These are phyloP conservation scores for Blepharisma stoltei DNA, from an alignment of 73 alveolate genomes.

Conservation along the genomic window DNA sequence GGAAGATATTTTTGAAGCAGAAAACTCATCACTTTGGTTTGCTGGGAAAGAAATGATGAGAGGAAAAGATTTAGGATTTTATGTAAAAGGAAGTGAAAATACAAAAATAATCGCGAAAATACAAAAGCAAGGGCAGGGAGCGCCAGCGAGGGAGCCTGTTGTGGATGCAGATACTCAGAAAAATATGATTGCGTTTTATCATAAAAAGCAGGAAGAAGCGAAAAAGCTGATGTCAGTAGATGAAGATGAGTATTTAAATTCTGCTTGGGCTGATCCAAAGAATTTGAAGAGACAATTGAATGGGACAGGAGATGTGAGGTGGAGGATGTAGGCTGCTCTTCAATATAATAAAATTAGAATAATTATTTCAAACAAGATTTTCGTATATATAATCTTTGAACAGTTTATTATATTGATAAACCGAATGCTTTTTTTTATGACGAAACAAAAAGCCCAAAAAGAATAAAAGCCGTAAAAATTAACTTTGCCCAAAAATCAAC, in stretches of 20 bases:
- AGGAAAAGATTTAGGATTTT: constrained; percentile 78
- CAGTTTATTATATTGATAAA: too few species aligned
- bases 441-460: too few species aligned
- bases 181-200: constrained; percentile 89
- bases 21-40: constrained; percentile 82
- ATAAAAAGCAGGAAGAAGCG: constrained; percentile 87
- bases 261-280: constrained; percentile 95
- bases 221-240: constrained; percentile 84
- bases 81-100: constrained; percentile 88
- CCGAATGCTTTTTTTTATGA: too few species aligned
- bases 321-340: constrained; percentile 41
- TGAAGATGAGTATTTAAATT: constrained; percentile 86
- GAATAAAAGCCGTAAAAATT: too few species aligned
- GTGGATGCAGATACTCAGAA: constrained; percentile 92
- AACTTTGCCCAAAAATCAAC: too few species aligned
- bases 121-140: constrained; percentile 85
- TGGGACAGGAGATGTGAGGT: constrained; percentile 69
- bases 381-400: too few species aligned
- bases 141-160: constrained; percentile 96
- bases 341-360: too few species aligned
- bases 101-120: constrained; percentile 86
- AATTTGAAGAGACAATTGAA: constrained; percentile 71
- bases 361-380: too few species aligned
- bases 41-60: constrained; percentile 90
- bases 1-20: constrained; percentile 59